These are phyloP conservation scores for Irpex sp. DNA, from an alignment of 1,284 basidiomycete genomes.

Conservation along the genomic window DNA sequence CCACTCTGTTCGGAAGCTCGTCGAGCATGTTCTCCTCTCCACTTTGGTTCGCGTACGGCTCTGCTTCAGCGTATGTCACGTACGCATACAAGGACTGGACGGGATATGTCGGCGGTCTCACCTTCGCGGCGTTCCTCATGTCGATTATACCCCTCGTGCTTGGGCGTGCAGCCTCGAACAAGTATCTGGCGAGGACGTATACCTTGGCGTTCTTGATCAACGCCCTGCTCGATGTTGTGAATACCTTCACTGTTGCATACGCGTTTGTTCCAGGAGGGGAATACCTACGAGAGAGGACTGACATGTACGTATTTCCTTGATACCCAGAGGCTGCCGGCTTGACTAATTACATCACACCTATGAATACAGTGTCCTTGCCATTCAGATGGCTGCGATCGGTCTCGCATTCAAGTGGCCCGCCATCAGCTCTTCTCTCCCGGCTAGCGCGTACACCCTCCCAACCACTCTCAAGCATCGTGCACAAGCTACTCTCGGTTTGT, in stretches of 20 bases:
- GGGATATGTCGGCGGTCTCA: constrained; percentile 72
- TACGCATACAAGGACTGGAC: constrained; percentile 68
- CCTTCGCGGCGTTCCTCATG: constrained; percentile 66
- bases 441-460: constrained; percentile 35
- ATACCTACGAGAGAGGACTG: constrained; percentile 79
- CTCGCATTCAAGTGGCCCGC: constrained; percentile 43
- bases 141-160: constrained; percentile 60
- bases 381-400: constrained; percentile 47
- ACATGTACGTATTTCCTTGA: too few species aligned
- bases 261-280: constrained; percentile 89
- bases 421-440: constrained; percentile 29
- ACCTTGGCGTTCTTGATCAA: constrained; percentile 62
- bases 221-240: constrained; percentile 64
- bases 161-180: constrained; percentile 35
- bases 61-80: constrained; percentile 52
- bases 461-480: constrained; percentile 34
- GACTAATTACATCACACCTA: not conserved
- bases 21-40: constrained; percentile 38
- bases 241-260: constrained; percentile 83
- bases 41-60: constrained; percentile 49
- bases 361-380: constrained; percentile 44
- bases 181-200: constrained; percentile 44
- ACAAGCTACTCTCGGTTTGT: constrained; percentile 33
- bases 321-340: too few species aligned
- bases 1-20: constrained; percentile 22